Percentiles rank a stretch among this genome's conserved stretches.
phyloP scores from a whole-genome alignment of 2,329 filamentous ascomycete species.

The Penicillium sp. region DNA sequence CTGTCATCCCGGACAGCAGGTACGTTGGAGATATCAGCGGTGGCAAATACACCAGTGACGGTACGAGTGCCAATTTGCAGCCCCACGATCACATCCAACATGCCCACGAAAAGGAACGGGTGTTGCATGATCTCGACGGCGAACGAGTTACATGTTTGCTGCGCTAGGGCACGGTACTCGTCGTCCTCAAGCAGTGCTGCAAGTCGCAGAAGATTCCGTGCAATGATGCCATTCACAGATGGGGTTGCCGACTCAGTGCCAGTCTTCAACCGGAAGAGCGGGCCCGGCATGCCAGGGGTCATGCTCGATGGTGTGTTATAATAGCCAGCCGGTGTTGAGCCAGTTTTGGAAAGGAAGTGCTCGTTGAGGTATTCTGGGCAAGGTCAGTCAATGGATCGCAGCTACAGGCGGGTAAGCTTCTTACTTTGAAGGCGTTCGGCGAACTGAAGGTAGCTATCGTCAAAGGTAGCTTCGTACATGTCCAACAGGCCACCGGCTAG shows the following conservation, averaged over 20 bases:
- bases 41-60: slow-evolving; percentile 55
- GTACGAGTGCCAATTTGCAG: slow-evolving; percentile 67
- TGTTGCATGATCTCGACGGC: slow-evolving; percentile 90
- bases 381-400: background rate
- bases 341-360: slow-evolving; percentile 69
- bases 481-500: slow-evolving; percentile 77
- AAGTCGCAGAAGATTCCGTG: slow-evolving; percentile 80
- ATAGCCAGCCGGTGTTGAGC: slow-evolving; percentile 39
- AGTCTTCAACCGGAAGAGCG: slow-evolving; percentile 82
- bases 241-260: slow-evolving; percentile 92
- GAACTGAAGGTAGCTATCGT: slow-evolving; percentile 72
- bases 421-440: slow-evolving; percentile 75
- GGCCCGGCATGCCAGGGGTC: slow-evolving; percentile 58
- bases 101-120: slow-evolving; percentile 81
- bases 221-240: slow-evolving; percentile 83
- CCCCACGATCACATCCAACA: slow-evolving; percentile 73
- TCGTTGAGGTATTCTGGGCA: slow-evolving; percentile 65
- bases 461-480: slow-evolving; percentile 77
- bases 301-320: slow-evolving; percentile 45
- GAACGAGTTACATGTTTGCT: slow-evolving; percentile 77
- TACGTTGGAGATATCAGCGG: slow-evolving; percentile 18
- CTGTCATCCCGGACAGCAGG: slow-evolving; percentile 15
- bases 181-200: slow-evolving; percentile 66
- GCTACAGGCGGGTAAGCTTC: slow-evolving; percentile 19
- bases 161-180: slow-evolving; percentile 62